Percentiles rank a stretch among this genome's conserved stretches.
phyloP scores from a whole-genome alignment of 2,329 filamentous ascomycete species.

The Biscogniauxia mediterranea region DNA sequence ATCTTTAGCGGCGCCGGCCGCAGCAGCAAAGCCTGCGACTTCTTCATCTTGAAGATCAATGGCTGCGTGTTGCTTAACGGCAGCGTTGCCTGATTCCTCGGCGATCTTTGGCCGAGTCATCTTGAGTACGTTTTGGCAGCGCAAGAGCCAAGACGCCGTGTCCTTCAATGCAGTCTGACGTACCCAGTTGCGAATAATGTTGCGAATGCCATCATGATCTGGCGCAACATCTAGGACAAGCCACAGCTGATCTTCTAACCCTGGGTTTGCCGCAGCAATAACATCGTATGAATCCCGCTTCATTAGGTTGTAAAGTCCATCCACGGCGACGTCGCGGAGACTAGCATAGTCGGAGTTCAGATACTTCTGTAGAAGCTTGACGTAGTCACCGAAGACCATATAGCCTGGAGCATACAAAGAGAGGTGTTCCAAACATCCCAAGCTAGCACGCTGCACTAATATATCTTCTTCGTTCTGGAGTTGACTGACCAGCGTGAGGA shows the following conservation, averaged over 20 bases:
- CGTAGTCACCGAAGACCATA: conserved; percentile 81
- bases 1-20: conserved; percentile 56
- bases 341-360: conserved; percentile 67
- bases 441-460: conserved; percentile 70
- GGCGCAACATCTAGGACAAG: conserved; percentile 77
- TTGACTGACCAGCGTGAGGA: conserved; percentile 79
- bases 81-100: conserved; percentile 45
- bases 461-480: conserved; percentile 75
- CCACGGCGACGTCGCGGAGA: conserved; percentile 76
- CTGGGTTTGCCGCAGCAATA: conserved; percentile 68
- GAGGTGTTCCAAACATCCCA: conserved; percentile 85
- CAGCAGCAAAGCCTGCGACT: conserved; percentile 89
- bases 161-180: conserved; percentile 81
- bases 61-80: conserved; percentile 49
- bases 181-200: conserved; percentile 90
- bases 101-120: conserved; percentile 74
- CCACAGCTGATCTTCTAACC: conserved; percentile 91
- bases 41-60: conserved; percentile 95
- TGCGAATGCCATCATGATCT: conserved; percentile 75
- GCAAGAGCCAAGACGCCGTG: conserved; percentile 80
- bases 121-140: conserved; percentile 84
- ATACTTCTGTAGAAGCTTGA: conserved; percentile 76
- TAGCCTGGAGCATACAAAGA: conserved; percentile 88
- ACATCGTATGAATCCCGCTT: conserved; percentile 85
- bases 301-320: conserved; percentile 93